Evolutionary conservation across 768 basidiomycete genomes (phyloP).

Genomic region (Hebeloma cylindrosporum): DNA sequence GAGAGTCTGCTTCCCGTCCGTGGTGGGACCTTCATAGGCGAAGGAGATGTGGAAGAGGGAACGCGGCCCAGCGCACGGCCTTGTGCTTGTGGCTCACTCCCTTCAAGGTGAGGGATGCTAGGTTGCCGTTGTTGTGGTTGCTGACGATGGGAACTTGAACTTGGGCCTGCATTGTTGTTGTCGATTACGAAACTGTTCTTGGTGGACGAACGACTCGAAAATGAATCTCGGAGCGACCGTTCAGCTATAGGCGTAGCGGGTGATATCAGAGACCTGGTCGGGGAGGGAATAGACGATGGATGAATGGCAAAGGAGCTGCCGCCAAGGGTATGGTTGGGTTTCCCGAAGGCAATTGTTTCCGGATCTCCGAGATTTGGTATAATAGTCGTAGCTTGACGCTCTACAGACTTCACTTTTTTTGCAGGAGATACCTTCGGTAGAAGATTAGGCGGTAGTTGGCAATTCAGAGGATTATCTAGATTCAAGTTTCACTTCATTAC

Average conservation of each 20-base stretch:
- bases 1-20: constrained; percentile 25
- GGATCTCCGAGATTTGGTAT: constrained; percentile 15
- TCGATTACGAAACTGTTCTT: background rate
- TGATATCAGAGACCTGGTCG: too few species aligned
- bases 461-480: constrained; percentile 10
- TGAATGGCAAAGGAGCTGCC: constrained; percentile 12
- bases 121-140: background rate
- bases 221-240: too few species aligned
- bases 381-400: constrained; percentile 21
- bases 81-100: background rate
- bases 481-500: too few species aligned
- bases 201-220: too few species aligned
- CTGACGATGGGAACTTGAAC: too few species aligned
- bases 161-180: too few species aligned
- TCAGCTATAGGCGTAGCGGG: too few species aligned
- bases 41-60: constrained; percentile 60
- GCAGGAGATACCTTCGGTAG: constrained; percentile 7
- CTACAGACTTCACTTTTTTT: constrained; percentile 7
- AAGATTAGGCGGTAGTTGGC: background rate
- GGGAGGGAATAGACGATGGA: constrained; percentile 9
- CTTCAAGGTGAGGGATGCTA: constrained; percentile 4
- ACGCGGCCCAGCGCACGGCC: constrained; percentile 32
- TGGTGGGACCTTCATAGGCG: constrained; percentile 46
- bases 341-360: constrained; percentile 30
- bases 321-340: constrained; percentile 32